These are phyloP conservation scores for Citrullus colocynthis DNA, from an alignment of 306 rosid species.

Conservation along the genomic window DNA sequence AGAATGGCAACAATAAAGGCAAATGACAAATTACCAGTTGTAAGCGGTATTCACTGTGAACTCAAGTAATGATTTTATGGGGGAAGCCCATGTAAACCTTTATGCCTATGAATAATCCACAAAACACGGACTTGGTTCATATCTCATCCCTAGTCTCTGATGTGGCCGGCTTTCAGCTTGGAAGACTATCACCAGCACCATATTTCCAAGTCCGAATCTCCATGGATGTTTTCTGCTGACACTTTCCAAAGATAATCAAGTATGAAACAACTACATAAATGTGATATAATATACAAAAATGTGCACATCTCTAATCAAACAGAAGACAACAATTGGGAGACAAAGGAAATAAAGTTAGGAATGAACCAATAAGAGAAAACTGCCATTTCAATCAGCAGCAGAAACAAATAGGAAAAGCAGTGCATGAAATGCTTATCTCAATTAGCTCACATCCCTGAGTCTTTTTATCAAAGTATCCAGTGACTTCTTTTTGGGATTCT, in stretches of 20 bases:
- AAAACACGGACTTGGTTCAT: not conserved
- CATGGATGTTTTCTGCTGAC: conserved; percentile 17
- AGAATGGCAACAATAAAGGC: not conserved
- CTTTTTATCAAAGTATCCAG: conserved; percentile 70
- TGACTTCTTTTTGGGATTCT: conserved; percentile 92
- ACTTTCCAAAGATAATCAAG: conserved; percentile 4
- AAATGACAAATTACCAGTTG: not conserved
- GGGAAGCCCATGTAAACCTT: not conserved
- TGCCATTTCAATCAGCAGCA: conserved; percentile 26
- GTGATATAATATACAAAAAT: conserved; percentile 17
- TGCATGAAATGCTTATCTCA: conserved; percentile 23
- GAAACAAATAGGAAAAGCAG: conserved; percentile 13
- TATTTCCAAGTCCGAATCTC: not conserved
- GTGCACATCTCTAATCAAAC: conserved; percentile 13
- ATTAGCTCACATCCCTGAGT: conserved; percentile 80
- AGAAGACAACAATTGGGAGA: conserved; percentile 18
- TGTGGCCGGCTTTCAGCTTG: conserved; percentile 3
- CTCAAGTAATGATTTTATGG: not conserved
- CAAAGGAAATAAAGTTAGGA: conserved; percentile 31
- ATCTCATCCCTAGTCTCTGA: not conserved
- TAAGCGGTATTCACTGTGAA: not conserved
- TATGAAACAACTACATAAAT: conserved; percentile 36
- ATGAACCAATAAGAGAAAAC: conserved; percentile 25
- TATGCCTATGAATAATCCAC: not conserved
- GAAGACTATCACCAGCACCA: not conserved